Evolutionary conservation across 1,284 basidiomycete species (phyloP).

Genomic region (Irpex rosettiformis): DNA sequence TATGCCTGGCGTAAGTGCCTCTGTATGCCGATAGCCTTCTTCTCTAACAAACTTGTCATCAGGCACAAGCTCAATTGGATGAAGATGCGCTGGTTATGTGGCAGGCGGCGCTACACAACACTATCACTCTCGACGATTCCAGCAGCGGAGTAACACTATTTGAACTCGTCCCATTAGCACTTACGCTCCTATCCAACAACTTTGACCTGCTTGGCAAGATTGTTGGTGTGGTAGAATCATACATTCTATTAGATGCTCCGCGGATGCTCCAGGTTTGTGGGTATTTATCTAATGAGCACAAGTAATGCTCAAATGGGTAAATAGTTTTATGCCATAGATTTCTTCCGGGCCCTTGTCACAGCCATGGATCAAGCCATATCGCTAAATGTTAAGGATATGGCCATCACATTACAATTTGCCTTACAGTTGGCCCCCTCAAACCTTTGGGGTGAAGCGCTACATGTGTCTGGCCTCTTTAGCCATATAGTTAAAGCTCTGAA

Average conservation of each 20-base stretch:
- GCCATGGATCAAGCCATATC: slow-evolving; percentile 47
- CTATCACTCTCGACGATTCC: slow-evolving; percentile 47
- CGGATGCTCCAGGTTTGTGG: slow-evolving; percentile 62
- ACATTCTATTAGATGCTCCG: slow-evolving; percentile 71
- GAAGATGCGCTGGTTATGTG: slow-evolving; percentile 78
- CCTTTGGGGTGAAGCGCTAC: slow-evolving; percentile 68
- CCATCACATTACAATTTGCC: slow-evolving; percentile 51
- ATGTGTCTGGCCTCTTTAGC: slow-evolving; percentile 67
- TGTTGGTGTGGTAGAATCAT: slow-evolving; percentile 74
- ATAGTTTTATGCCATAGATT: slow-evolving; percentile 47
- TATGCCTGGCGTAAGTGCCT: slow-evolving; percentile 48
- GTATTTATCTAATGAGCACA: neutral
- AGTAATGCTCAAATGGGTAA: slow-evolving; percentile 1
- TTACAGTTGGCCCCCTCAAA: slow-evolving; percentile 58
- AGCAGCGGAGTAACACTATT: slow-evolving; percentile 46
- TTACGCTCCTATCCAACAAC: slow-evolving; percentile 63
- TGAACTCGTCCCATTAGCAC: slow-evolving; percentile 65
- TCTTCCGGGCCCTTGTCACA: slow-evolving; percentile 52
- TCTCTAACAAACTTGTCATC: slow-evolving; percentile 3
- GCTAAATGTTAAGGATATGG: slow-evolving; percentile 56
- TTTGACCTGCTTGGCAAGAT: slow-evolving; percentile 74
- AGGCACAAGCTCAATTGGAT: slow-evolving; percentile 75
- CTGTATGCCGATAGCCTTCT: neutral
- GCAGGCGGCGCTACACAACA: slow-evolving; percentile 71
- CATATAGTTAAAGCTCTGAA: slow-evolving; percentile 53